Conservation (phyloP, 768 basidiomycete genomes). For the Fomitopsis serialis region DNA sequence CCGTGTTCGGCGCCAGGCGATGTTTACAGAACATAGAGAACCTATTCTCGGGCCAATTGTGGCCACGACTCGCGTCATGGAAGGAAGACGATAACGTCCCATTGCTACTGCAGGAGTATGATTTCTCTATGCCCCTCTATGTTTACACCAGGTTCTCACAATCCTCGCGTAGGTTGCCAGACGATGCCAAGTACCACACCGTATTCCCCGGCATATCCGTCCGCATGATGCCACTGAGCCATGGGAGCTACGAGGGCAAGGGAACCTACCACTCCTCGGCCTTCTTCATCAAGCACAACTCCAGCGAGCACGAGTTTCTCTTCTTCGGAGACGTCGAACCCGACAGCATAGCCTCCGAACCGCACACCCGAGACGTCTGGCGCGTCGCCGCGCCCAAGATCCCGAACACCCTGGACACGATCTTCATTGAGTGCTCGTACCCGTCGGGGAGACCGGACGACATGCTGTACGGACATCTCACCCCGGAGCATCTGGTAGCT, state of each 20-base stretch:
- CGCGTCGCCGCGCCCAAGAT: slow-evolving; percentile 74
- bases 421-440: slow-evolving; percentile 96
- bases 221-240: slow-evolving; percentile 62
- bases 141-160: no score
- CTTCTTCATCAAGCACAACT: slow-evolving; percentile 75
- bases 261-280: slow-evolving; percentile 74
- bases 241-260: slow-evolving; percentile 50
- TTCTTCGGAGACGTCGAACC: slow-evolving; percentile 97
- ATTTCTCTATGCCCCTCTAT: slow-evolving; percentile 5
- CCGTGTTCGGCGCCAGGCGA: slow-evolving; percentile 53
- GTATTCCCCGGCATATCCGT: slow-evolving; percentile 57
- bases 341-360: slow-evolving; percentile 59
- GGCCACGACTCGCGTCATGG: slow-evolving; percentile 83
- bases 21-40: slow-evolving; percentile 65
- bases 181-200: slow-evolving; percentile 46
- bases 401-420: slow-evolving; percentile 57
- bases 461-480: slow-evolving; percentile 80
- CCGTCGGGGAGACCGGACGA: slow-evolving; percentile 64
- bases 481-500: slow-evolving; percentile 68
- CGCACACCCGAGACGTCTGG: slow-evolving; percentile 74
- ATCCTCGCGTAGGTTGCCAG: slow-evolving; percentile 36
- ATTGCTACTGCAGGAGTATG: slow-evolving; percentile 63
- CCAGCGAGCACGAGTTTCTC: slow-evolving; percentile 63
- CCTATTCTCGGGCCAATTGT: slow-evolving; percentile 73
- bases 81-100: slow-evolving; percentile 52